Base-by-base conservation (phyloP, 352 stramenopile species). In the Phytopythium ostracodes region DNA sequence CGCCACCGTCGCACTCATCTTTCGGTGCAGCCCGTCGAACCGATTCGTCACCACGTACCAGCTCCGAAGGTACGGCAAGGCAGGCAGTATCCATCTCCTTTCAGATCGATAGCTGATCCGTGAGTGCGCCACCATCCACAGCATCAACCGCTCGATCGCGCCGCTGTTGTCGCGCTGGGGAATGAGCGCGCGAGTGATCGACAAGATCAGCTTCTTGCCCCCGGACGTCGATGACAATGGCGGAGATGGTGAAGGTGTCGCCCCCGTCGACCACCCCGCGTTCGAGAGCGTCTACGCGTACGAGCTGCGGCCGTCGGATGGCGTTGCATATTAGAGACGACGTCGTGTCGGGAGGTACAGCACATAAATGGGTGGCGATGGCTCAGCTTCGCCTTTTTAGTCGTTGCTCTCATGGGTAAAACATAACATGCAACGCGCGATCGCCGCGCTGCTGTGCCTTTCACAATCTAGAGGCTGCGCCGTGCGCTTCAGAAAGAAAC, bases 381-480 rank as follows among this genome's bases (percentile, higher is more conserved):
- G 66, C 77, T 90, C 79, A 88, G 79, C 62, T 88, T 90, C 79
- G 79, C 81, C 81, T 90, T 88, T n/a, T 86, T 84, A 62, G 67
- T 72, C 55, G 11, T 62, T 25, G 78, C 67, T 84, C 66, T 81
- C 75, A 71, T 29, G 55, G 62, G 46, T 42, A 18, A 31, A 43
- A 11, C 54, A 22, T 49, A 50, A 63, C 31, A 22, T 47, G 54
- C 57, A 58, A 46, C 65, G 36, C 36, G 36, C 36, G 36, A 4
- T 18, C 2, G 36, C n/a, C 22, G n/a, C 24, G 11, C 11, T 11
- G 60, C 17, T 80, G 72, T 80, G 29, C 43, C 73, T 77, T 61
- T 60, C 64, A 69, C 40, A 43, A 76, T 76, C 70, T 77, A 77
- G 64, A 58, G 68, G 29, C 59, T 72, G 55, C 70, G 65, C 65